Conservation (phyloP, 768 basidiomycete species). For the Boletellus sp. region DNA sequence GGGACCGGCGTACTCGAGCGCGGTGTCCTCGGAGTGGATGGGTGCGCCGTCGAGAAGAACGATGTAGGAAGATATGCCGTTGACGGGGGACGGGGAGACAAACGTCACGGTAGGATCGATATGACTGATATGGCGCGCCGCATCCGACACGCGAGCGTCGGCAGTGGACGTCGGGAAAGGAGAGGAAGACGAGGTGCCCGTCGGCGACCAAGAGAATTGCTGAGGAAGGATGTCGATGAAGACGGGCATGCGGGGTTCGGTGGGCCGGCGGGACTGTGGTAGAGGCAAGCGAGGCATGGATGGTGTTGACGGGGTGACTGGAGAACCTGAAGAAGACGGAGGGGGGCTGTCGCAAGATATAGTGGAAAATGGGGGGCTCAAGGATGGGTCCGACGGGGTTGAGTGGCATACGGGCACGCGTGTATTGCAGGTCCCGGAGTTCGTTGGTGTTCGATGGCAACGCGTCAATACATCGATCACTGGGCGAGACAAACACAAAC, state of each 20-base stretch:
- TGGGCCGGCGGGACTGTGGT: constrained; percentile 20
- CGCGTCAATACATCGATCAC: constrained; percentile 35
- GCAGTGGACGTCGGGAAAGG: constrained; percentile 1
- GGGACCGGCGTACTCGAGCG: constrained; percentile 32
- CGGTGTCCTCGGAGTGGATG: constrained; percentile 50
- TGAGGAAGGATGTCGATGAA: constrained; percentile 33
- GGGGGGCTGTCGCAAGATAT: constrained; percentile 28
- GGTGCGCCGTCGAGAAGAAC: constrained; percentile 48
- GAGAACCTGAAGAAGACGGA: constrained; percentile 16
- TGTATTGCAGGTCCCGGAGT: constrained; percentile 20
- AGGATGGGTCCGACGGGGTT: constrained; percentile 9
- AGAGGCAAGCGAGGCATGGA: constrained; percentile 21
- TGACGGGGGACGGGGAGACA: constrained; percentile 43
- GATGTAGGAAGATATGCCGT: constrained; percentile 53
- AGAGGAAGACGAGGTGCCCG: background rate
- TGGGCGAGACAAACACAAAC: constrained; percentile 30
- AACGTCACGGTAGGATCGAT: constrained; percentile 72
- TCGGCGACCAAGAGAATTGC: constrained; percentile 8
- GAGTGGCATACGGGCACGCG: constrained; percentile 16
- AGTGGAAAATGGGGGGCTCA: constrained; percentile 17
- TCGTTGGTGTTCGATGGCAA: constrained; percentile 30
- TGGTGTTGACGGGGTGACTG: constrained; percentile 12
- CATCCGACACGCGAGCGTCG: constrained; percentile 10
- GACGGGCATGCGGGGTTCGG: constrained; percentile 30
- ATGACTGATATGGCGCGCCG: constrained; percentile 49